Conservation (phyloP, 169 alveolate genomes). For the Cryptosporidium sp. region DNA sequence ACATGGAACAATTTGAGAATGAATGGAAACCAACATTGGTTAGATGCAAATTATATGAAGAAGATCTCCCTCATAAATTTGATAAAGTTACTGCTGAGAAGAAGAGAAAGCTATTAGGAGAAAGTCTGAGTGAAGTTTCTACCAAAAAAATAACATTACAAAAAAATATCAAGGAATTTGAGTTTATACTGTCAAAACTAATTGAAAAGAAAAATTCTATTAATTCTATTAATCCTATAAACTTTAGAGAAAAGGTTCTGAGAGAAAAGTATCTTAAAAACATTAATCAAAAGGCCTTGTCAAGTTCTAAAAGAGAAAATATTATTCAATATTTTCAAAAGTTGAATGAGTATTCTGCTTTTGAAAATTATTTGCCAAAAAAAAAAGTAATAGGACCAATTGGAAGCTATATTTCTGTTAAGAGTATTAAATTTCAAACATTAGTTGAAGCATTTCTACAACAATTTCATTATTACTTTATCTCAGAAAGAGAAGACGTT, state of each 20-base stretch:
- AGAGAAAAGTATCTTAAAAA: constrained; percentile 33
- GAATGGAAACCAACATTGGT: constrained; percentile 41
- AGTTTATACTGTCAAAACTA: not conserved
- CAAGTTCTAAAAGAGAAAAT: constrained; percentile 15
- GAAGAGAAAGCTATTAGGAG: constrained; percentile 18
- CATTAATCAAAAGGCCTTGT: constrained; percentile 19
- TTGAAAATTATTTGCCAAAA: constrained; percentile 15
- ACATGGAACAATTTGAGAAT: not conserved
- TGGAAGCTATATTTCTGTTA: constrained; percentile 45
- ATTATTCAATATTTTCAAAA: constrained; percentile 15
- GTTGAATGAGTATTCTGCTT: not conserved
- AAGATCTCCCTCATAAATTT: not conserved
- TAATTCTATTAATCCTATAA: not conserved
- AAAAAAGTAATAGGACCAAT: constrained; percentile 51
- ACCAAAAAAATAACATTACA: not conserved
- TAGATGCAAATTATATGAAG: constrained; percentile 3
- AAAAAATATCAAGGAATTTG: constrained; percentile 28
- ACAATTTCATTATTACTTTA: constrained; percentile 66
- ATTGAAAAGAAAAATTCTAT: not conserved
- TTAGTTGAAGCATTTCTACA: constrained; percentile 51
- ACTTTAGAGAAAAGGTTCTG: not conserved
- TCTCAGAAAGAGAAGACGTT: constrained; percentile 62
- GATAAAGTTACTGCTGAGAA: constrained; percentile 32
- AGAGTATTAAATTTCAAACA: constrained; percentile 6
- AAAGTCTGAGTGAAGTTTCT: constrained; percentile 35